A percentile compares a stretch with the other conserved stretches of the same genome.
Evolutionary conservation across 768 basidiomycete species (phyloP).

Genomic region (Punctularia strigosozonata): DNA sequence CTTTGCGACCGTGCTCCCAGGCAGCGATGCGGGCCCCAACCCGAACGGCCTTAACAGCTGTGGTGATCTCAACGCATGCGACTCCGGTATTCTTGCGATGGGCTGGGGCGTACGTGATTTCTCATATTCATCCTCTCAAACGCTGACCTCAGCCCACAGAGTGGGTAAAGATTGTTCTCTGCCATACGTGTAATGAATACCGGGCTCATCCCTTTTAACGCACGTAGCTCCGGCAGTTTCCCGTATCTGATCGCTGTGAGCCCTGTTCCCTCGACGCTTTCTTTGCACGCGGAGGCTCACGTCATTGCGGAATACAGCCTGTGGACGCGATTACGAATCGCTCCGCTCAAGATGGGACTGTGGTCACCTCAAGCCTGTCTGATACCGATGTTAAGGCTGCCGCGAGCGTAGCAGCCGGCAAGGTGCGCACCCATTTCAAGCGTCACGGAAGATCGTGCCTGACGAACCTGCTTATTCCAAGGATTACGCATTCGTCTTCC

Average conservation of each 20-base stretch:
- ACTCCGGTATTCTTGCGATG: constrained; percentile 70
- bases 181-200: constrained; percentile 4
- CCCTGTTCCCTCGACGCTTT: constrained; percentile 3
- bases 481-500: constrained; percentile 66
- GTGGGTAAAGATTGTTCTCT: too few species aligned
- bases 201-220: too few species aligned
- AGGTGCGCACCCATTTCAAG: too few species aligned
- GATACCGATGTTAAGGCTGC: constrained; percentile 39
- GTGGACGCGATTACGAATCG: constrained; percentile 70
- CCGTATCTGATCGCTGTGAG: constrained; percentile 68
- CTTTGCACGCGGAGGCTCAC: not conserved
- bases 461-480: constrained; percentile 21
- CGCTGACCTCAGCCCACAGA: not conserved
- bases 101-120: constrained; percentile 56
- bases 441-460: too few species aligned
- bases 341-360: constrained; percentile 55
- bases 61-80: constrained; percentile 25
- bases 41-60: constrained; percentile 36
- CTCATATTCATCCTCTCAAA: not conserved
- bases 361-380: constrained; percentile 54
- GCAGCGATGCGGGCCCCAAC: constrained; percentile 36
- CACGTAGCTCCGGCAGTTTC: constrained; percentile 50
- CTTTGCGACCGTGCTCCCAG: not conserved
- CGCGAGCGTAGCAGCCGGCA: not conserved
- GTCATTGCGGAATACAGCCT: constrained; percentile 30